These are phyloP conservation scores for Pyrenophora tritici-repentis DNA, from an alignment of 2,329 filamentous ascomycete species.

Conservation along the genomic window DNA sequence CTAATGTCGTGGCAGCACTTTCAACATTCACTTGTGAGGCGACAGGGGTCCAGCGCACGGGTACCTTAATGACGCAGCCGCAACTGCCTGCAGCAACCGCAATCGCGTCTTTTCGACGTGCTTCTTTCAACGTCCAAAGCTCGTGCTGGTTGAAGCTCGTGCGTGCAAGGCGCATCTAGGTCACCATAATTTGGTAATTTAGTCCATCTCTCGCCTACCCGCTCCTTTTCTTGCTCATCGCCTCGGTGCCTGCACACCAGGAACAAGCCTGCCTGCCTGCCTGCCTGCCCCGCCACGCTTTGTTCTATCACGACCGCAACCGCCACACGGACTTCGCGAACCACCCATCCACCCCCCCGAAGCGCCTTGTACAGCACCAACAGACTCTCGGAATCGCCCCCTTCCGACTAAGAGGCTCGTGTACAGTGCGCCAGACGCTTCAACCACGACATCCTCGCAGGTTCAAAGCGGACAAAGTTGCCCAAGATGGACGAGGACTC, in stretches of 20 bases:
- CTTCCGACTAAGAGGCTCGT: background rate
- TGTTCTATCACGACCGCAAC: constrained; percentile 19
- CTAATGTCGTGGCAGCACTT: constrained; percentile 19
- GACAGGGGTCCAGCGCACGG: constrained; percentile 29
- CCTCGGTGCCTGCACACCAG: constrained; percentile 1
- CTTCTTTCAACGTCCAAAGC: constrained; percentile 26
- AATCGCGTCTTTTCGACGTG: constrained; percentile 27
- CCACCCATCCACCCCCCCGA: background rate
- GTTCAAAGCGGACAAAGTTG: constrained; percentile 3
- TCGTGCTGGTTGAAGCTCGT: constrained; percentile 1
- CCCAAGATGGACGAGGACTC: constrained; percentile 55
- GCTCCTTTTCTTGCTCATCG: background rate
- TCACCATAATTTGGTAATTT: background rate
- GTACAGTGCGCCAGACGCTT: background rate
- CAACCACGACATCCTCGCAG: background rate
- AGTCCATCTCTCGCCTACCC: background rate
- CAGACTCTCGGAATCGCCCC: constrained; percentile 1
- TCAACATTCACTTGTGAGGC: constrained; percentile 27
- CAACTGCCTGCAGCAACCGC: constrained; percentile 30
- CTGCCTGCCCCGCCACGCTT: constrained; percentile 33
- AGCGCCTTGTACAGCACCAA: background rate
- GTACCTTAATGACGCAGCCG: constrained; percentile 27
- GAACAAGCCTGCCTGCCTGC: constrained; percentile 7
- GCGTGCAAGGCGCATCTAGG: background rate
- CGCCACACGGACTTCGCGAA: constrained; percentile 11